These are phyloP conservation scores for Blastocystis sp. DNA, from an alignment of 352 stramenopile species.

Conservation along the genomic window DNA sequence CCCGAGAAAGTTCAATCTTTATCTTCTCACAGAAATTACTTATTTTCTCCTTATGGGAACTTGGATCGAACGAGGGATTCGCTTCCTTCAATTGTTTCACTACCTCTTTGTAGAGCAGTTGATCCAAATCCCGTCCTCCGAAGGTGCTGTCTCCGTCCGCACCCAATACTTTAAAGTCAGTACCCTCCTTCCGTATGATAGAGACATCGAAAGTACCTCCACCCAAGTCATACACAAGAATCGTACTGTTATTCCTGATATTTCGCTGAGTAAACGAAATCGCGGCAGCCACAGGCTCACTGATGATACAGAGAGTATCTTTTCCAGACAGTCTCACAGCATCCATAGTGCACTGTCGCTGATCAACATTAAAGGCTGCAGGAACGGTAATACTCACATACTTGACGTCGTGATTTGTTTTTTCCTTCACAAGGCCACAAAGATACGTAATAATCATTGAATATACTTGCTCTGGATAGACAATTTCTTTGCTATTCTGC, in stretches of 20 bases:
- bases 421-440: neutral
- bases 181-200: slow-evolving; percentile 64
- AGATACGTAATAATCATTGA: slow-evolving; percentile 56
- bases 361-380: slow-evolving; percentile 80
- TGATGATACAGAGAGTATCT: slow-evolving; percentile 84
- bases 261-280: slow-evolving; percentile 86
- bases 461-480: slow-evolving; percentile 47
- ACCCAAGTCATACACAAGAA: slow-evolving; percentile 84
- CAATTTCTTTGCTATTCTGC: neutral
- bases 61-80: neutral
- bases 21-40: slow-evolving; percentile 92
- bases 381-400: slow-evolving; percentile 78
- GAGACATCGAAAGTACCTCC: slow-evolving; percentile 77
- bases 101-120: slow-evolving; percentile 95
- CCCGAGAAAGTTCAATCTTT: slow-evolving; percentile 89
- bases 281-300: slow-evolving; percentile 82
- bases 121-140: slow-evolving; percentile 78
- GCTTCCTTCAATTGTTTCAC: slow-evolving; percentile 82
- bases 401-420: neutral
- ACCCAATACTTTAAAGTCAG: slow-evolving; percentile 67
- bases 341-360: slow-evolving; percentile 78
- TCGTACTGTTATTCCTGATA: slow-evolving; percentile 78
- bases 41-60: slow-evolving; percentile 61
- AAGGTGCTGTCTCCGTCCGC: slow-evolving; percentile 79
- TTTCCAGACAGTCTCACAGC: slow-evolving; percentile 82